Evolutionary conservation across 1,284 basidiomycete genomes (phyloP), one percentile per base, ranked within the genome.

Genomic region (Tilletia horrida): DNA sequence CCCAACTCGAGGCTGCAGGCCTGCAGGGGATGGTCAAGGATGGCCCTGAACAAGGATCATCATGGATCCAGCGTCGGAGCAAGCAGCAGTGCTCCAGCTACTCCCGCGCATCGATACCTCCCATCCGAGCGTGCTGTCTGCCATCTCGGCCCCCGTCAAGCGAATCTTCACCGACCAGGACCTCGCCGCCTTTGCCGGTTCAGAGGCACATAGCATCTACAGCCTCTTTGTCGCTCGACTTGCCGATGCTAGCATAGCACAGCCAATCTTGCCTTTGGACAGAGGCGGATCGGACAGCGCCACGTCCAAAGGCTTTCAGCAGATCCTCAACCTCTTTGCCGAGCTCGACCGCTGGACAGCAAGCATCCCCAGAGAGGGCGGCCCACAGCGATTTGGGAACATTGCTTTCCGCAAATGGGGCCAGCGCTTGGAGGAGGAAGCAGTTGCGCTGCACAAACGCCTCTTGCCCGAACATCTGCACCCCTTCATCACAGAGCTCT

Each of bases 371-470:
- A 88, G 90, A 0, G 85, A 88, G 3, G 83, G 87, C n/a, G 88
- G 88, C 6, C 89, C 91, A 1, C 96, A 97, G 78, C 86, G 96
- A 0, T 99, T 95, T 76, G 96, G 95, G 2, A 97, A 98, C 82
- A 86, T 93, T 7, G 90, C 92, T 0, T 98, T 98, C 80, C 86
- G 94, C 64, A 87, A 87, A 7, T 98, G 94, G 90, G 91, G 92
- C 0, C 85, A 85, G 67, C 86, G 89, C 40, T 85, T 97, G 29
- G 88, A 91, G 82, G 86, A 91, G 85, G 93, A 91, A 0, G 43
- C 72, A n/a, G 69, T 76, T 1, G 23, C 62, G 2, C 73, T 78
- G 2, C 77, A 76, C 42, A 1, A 13, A 3, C 88, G 45, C 66
- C 83, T 11, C 83, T 84, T 90, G 0, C 85, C 86, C 2, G 66